These are phyloP conservation scores for Penicillium nordicum DNA, from an alignment of 2,329 filamentous ascomycete species.

Conservation along the genomic window DNA sequence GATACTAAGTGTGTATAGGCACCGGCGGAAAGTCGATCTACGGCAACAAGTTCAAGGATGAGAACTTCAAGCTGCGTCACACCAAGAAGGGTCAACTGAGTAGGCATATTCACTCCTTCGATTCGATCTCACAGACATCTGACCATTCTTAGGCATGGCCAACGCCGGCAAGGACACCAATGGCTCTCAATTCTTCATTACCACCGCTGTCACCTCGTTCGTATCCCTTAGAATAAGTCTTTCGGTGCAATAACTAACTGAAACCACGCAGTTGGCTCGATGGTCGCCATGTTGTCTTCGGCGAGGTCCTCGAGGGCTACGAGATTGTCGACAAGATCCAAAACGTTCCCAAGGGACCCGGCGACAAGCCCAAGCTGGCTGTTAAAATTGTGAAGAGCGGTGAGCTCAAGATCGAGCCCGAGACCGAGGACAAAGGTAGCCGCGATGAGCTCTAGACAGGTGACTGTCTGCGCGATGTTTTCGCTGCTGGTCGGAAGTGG, in stretches of 20 bases:
- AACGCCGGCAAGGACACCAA: conserved; percentile 64
- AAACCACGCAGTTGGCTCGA: conserved; percentile 53
- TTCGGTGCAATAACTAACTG: conserved; percentile 5
- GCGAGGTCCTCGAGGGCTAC: conserved; percentile 66
- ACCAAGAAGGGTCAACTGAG: conserved; percentile 61
- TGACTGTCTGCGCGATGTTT: conserved; percentile 22
- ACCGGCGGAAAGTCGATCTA: conserved; percentile 68
- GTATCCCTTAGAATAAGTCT: conserved; percentile 4
- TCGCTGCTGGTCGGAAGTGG: conserved; percentile 26
- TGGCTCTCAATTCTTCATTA: conserved; percentile 67
- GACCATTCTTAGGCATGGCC: conserved; percentile 54
- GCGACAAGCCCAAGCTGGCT: conserved; percentile 56
- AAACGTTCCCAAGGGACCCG: conserved; percentile 55
- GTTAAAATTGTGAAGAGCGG: conserved; percentile 66
- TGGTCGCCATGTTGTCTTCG: conserved; percentile 64
- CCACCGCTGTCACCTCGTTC: conserved; percentile 55
- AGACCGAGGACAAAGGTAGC: conserved; percentile 56
- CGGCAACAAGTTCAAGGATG: conserved; percentile 63
- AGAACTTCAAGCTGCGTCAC: conserved; percentile 71
- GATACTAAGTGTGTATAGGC: conserved; percentile 36
- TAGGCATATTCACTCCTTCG: conserved; percentile 18
- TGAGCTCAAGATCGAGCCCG: conserved; percentile 55
- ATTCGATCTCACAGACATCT: neutral
- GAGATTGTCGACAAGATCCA: conserved; percentile 65
- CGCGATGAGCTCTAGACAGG: conserved; percentile 60